Percentiles rank a stretch among this genome's conserved stretches.
phyloP scores from a whole-genome alignment of 768 basidiomycete species.

The Sarcomyxa edulis region DNA sequence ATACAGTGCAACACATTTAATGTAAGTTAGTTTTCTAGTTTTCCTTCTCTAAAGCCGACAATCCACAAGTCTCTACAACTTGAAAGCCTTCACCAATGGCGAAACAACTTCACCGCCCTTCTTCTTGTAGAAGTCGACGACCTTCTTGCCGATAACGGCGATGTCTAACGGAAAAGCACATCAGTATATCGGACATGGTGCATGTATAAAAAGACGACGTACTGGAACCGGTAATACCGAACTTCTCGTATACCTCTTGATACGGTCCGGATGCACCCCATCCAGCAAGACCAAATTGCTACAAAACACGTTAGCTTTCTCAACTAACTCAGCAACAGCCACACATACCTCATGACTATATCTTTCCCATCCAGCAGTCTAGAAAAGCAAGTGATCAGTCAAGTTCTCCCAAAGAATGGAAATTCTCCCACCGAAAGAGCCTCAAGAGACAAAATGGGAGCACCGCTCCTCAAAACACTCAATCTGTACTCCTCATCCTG shows the following conservation, averaged over 20 bases:
- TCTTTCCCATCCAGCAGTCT: constrained; percentile 82
- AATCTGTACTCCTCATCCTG: constrained; percentile 78
- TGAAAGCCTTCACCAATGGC: constrained; percentile 72
- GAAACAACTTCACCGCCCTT: constrained; percentile 67
- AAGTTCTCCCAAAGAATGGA: constrained; percentile 4
- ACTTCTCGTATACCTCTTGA: constrained; percentile 87
- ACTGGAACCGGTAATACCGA: constrained; percentile 77
- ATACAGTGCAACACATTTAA: not conserved
- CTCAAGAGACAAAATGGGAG: constrained; percentile 86
- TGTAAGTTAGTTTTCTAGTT: not conserved
- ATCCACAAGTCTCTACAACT: constrained; percentile 22
- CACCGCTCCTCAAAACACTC: constrained; percentile 82
- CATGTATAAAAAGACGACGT: constrained; percentile 20
- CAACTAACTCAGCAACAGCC: not conserved
- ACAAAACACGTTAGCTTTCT: constrained; percentile 11
- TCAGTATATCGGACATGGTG: not conserved
- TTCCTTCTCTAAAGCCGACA: not conserved
- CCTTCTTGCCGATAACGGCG: constrained; percentile 78
- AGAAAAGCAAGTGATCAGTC: constrained; percentile 10
- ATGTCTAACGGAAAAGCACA: constrained; percentile 46
- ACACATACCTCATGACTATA: constrained; percentile 73
- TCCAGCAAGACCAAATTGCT: constrained; percentile 66
- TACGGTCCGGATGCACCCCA: constrained; percentile 94
- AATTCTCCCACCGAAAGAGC: constrained; percentile 47
- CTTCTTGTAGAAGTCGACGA: constrained; percentile 82